Conservation (phyloP, 2,329 filamentous ascomycete genomes). For the Apiospora phragmitis region DNA sequence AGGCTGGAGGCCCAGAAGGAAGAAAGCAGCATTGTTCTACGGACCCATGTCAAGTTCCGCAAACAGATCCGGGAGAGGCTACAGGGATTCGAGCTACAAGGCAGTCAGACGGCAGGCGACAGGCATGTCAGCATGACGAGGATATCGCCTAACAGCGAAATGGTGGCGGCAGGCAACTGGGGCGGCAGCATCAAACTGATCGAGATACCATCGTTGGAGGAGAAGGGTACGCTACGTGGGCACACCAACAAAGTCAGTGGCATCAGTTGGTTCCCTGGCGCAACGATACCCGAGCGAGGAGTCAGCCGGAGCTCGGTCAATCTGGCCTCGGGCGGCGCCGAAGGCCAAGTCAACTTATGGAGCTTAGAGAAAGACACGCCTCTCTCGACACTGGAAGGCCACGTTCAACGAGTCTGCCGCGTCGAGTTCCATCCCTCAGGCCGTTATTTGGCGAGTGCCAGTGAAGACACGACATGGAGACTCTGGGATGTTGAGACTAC, state of each 20-base stretch:
- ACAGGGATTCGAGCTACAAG: slow-evolving; percentile 84
- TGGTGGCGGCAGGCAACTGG: slow-evolving; percentile 91
- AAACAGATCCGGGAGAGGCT: slow-evolving; percentile 85
- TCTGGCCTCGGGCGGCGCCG: slow-evolving; percentile 85
- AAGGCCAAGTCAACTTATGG: slow-evolving; percentile 88
- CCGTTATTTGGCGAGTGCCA: slow-evolving; percentile 85
- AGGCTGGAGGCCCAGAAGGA: slow-evolving; percentile 75
- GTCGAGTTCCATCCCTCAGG: slow-evolving; percentile 95
- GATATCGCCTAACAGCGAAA: slow-evolving; percentile 81
- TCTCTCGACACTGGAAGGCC: slow-evolving; percentile 77
- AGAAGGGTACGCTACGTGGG: slow-evolving; percentile 73
- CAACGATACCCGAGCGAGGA: slow-evolving; percentile 70
- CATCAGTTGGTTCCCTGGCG: slow-evolving; percentile 83
- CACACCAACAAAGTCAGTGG: slow-evolving; percentile 90
- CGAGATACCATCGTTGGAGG: slow-evolving; percentile 78
- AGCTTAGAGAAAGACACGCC: slow-evolving; percentile 85
- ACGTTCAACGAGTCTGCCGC: slow-evolving; percentile 83
- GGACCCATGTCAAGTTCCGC: slow-evolving; percentile 89
- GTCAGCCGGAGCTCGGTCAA: slow-evolving; percentile 77
- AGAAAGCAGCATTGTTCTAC: slow-evolving; percentile 80
- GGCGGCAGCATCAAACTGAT: slow-evolving; percentile 85
- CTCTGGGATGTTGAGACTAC: slow-evolving; percentile 91
- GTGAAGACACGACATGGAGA: slow-evolving; percentile 94
- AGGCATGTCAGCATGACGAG: slow-evolving; percentile 89
- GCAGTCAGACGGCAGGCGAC: slow-evolving; percentile 89